These are phyloP conservation scores for Ogataea corticis DNA, from an alignment of 805 yeast species.

Conservation along the genomic window DNA sequence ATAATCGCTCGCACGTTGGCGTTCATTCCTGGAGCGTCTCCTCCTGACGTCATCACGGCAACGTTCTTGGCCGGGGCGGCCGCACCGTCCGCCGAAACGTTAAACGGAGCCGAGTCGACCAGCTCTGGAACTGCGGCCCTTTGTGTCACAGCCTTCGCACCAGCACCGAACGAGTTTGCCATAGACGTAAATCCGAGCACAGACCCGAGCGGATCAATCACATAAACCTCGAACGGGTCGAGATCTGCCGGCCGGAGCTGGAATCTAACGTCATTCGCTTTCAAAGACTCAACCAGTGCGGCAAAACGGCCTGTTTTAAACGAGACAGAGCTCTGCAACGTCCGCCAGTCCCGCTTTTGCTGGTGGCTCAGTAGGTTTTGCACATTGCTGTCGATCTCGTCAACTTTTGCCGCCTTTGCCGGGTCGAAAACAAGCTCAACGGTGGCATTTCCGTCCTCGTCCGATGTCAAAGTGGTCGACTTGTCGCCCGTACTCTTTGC, in stretches of 20 bases:
- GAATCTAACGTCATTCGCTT: constrained; percentile 34
- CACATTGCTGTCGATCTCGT: constrained; percentile 28
- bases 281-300: constrained; percentile 37
- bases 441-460: constrained; percentile 24
- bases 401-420: constrained; percentile 27
- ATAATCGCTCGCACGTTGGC: constrained; percentile 75
- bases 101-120: neutral
- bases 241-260: constrained; percentile 72
- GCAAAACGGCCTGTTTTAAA: constrained; percentile 46
- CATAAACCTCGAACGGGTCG: constrained; percentile 73
- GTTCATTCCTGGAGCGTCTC: constrained; percentile 83
- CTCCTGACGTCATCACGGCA: constrained; percentile 81
- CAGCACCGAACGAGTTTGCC: constrained; percentile 50
- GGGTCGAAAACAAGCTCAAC: constrained; percentile 28
- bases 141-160: constrained; percentile 11
- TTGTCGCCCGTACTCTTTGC: constrained; percentile 31
- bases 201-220: constrained; percentile 82
- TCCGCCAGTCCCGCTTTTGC: constrained; percentile 49
- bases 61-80: constrained; percentile 42
- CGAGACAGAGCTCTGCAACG: constrained; percentile 44
- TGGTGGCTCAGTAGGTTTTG: constrained; percentile 31
- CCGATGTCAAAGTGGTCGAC: constrained; percentile 35
- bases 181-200: constrained; percentile 76
- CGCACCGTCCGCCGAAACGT: neutral
- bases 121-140: neutral